Percentiles rank a stretch among this genome's conserved stretches.
These are phyloP conservation scores for Karstenula rhodostoma DNA, from an alignment of 2,329 filamentous ascomycete genomes.

Conservation along the genomic window DNA sequence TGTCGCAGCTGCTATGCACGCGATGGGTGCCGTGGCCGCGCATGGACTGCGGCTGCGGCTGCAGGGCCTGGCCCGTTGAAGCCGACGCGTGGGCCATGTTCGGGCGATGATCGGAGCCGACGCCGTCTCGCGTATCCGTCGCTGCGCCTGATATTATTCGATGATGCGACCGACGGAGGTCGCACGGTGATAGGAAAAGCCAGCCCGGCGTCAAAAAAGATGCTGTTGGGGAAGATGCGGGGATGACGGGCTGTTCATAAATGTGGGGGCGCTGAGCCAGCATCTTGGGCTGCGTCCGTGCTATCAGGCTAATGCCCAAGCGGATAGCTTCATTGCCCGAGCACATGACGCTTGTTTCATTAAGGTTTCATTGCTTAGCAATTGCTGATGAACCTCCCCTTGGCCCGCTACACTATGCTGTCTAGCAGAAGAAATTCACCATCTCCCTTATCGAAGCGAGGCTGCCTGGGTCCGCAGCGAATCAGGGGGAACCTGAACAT, in stretches of 20 bases:
- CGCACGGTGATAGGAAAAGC: conserved; percentile 22
- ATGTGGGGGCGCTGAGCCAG: conserved; percentile 32
- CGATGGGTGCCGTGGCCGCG: conserved; percentile 42
- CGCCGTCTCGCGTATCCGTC: conserved; percentile 9
- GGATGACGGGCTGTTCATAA: conserved; percentile 19
- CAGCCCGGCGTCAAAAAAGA: conserved; percentile 16
- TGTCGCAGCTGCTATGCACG: conserved; percentile 49
- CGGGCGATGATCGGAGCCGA: conserved; percentile 16
- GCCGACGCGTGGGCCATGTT: conserved; percentile 39
- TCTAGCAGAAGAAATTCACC: background rate
- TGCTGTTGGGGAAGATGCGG: conserved; percentile 26
- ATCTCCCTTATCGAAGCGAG: background rate
- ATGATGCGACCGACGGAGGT: conserved; percentile 24
- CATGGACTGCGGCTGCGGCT: conserved; percentile 16
- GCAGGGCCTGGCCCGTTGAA: conserved; percentile 17
- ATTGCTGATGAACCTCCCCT: background rate
- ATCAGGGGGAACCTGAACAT: background rate
- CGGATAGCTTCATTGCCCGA: conserved; percentile 4
- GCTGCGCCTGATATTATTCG: conserved; percentile 29
- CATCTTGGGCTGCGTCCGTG: background rate
- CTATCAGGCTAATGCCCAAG: conserved; percentile 15
- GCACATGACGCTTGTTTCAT: background rate
- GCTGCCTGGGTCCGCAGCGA: background rate
- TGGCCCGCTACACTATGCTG: background rate
- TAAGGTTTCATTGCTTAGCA: conserved; percentile 9